Evolutionary conservation across 148 eudicot genomes (phyloP).

Genomic region (Pouteria glomerata): DNA sequence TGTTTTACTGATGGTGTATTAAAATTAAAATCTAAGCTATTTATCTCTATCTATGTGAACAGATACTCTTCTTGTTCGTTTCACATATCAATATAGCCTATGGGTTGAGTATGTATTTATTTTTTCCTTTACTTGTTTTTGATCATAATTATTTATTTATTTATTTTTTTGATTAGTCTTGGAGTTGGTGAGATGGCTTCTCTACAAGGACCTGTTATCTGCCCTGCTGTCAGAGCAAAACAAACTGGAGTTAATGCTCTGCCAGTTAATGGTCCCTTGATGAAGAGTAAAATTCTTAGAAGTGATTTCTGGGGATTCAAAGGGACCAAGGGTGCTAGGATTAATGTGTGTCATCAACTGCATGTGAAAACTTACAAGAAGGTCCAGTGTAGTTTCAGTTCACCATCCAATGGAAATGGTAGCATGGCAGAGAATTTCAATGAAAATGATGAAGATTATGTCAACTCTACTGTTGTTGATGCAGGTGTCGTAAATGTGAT

Average conservation of each 20-base stretch:
- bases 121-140: no score
- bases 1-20: no score
- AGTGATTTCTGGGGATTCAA: slow-evolving; percentile 58
- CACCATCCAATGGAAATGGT: slow-evolving; percentile 80
- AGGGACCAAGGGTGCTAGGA: slow-evolving; percentile 24
- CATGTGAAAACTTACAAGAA: slow-evolving; percentile 29
- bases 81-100: no score
- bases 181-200: slow-evolving; percentile 49
- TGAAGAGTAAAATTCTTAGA: slow-evolving; percentile 33
- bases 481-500: slow-evolving; percentile 55
- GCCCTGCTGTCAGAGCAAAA: slow-evolving; percentile 60
- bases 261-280: slow-evolving; percentile 36
- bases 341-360: slow-evolving; percentile 25
- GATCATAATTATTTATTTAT: neutral
- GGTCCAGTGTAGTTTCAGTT: slow-evolving; percentile 62
- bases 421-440: slow-evolving; percentile 81
- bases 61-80: no score
- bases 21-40: no score
- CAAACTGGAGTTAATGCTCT: slow-evolving; percentile 38
- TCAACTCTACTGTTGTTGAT: slow-evolving; percentile 77
- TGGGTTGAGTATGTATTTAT: no score
- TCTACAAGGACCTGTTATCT: slow-evolving; percentile 70
- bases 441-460: slow-evolving; percentile 78
- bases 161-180: no score
- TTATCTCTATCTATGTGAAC: no score